Percentiles rank a stretch among this genome's conserved stretches.
These are phyloP conservation scores for Exserohilum rostratum DNA, from an alignment of 2,329 filamentous ascomycete species.

Conservation along the genomic window DNA sequence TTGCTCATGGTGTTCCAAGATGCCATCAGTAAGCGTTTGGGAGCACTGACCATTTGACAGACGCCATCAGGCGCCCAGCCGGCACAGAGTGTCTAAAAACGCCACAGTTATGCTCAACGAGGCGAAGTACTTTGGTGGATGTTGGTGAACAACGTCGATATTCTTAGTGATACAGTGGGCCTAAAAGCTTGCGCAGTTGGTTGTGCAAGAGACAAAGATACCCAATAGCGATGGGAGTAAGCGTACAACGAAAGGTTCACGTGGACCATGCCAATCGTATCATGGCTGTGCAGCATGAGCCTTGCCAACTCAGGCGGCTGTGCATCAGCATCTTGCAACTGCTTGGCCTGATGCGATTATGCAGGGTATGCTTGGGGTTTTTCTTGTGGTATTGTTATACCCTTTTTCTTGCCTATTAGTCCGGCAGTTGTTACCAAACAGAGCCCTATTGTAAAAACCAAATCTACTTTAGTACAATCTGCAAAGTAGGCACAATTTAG, in stretches of 20 bases:
- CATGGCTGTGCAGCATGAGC: slow-evolving; percentile 17
- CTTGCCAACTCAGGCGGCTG: slow-evolving; percentile 1
- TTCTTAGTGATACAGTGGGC: slow-evolving; percentile 10
- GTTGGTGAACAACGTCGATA: slow-evolving; percentile 3
- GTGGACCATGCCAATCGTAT: slow-evolving; percentile 13
- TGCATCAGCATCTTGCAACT: neutral
- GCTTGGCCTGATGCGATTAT: neutral
- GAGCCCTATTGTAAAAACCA: neutral
- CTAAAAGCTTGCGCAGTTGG: slow-evolving; percentile 6
- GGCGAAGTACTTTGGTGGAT: slow-evolving; percentile 1
- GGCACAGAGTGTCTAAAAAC: slow-evolving; percentile 14
- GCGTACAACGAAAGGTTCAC: slow-evolving; percentile 6
- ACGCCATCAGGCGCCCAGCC: slow-evolving; percentile 16
- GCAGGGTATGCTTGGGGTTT: slow-evolving; percentile 1
- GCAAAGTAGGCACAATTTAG: neutral
- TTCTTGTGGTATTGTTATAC: slow-evolving; percentile 6
- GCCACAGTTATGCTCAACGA: slow-evolving; percentile 26
- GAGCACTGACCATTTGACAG: slow-evolving; percentile 17
- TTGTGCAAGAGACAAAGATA: neutral
- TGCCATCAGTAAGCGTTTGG: slow-evolving; percentile 6
- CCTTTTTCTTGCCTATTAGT: neutral
- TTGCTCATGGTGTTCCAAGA: slow-evolving; percentile 1
- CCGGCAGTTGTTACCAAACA: neutral
- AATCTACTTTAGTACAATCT: neutral
- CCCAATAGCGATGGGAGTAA: slow-evolving; percentile 3